These are phyloP conservation scores for Clavispora phyllophila DNA, from an alignment of 805 yeast genomes.

Conservation along the genomic window DNA sequence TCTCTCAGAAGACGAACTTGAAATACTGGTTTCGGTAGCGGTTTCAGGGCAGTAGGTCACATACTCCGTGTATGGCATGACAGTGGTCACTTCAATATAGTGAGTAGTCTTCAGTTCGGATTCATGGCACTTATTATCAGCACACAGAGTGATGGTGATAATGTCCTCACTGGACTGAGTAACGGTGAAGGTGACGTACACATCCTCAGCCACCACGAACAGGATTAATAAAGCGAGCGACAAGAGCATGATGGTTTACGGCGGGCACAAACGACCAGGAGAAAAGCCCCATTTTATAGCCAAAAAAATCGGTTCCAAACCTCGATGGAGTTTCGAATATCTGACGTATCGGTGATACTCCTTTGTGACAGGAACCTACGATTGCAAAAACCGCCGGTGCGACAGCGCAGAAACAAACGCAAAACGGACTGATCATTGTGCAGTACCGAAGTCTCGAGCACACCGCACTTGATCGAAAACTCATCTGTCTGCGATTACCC, in stretches of 20 bases:
- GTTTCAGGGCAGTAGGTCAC: conserved; percentile 5
- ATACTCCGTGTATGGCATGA: neutral
- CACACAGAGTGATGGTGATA: neutral
- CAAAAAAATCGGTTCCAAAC: neutral
- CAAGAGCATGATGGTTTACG: neutral
- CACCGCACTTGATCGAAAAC: no score
- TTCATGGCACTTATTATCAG: neutral
- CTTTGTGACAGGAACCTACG: neutral
- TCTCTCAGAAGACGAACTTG: neutral
- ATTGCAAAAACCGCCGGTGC: neutral
- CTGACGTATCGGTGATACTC: neutral
- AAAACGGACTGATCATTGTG: no score
- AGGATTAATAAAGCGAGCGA: neutral
- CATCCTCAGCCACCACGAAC: neutral
- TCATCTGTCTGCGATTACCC: no score
- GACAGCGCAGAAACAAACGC: neutral
- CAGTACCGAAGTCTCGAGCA: no score
- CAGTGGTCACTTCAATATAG: neutral
- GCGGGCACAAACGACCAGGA: neutral
- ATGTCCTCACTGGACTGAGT: neutral
- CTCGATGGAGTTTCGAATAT: no score
- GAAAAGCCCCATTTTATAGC: conserved; percentile 1
- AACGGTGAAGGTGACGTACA: neutral
- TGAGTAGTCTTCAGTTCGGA: neutral
- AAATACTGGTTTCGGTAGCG: conserved; percentile 1